Conservation (phyloP, 1,284 basidiomycete genomes). For the Ganoderma sp. region DNA sequence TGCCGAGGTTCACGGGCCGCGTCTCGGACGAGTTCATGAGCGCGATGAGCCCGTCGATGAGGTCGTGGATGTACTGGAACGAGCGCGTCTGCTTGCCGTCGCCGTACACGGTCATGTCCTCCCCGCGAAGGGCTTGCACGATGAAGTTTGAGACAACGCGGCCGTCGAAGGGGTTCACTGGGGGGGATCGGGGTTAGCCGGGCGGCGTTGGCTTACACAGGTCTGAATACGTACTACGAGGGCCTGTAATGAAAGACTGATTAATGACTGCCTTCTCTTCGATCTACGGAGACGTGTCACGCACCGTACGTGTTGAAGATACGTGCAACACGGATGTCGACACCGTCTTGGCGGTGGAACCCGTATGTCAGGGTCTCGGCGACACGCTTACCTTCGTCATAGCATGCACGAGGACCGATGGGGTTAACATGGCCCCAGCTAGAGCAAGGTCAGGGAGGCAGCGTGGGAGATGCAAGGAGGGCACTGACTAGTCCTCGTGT, state of each 20-base stretch:
- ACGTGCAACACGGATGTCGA: constrained; percentile 93
- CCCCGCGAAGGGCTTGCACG: constrained; percentile 92
- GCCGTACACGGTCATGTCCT: constrained; percentile 97
- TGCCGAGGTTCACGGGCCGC: constrained; percentile 95
- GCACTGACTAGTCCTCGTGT: constrained; percentile 86
- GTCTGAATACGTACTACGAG: constrained; percentile 50
- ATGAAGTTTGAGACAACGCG: constrained; percentile 99
- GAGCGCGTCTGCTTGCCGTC: constrained; percentile 96
- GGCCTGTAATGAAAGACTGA: constrained; percentile 41
- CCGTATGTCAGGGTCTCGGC: constrained; percentile 96
- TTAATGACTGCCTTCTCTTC: background rate
- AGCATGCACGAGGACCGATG: constrained; percentile 96
- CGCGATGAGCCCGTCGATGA: constrained; percentile 83
- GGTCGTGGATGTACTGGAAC: constrained; percentile 92
- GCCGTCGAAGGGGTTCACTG: constrained; percentile 96
- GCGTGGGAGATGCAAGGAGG: background rate
- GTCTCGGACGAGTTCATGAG: constrained; percentile 92
- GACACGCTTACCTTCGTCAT: constrained; percentile 97
- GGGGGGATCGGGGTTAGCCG: constrained; percentile 30
- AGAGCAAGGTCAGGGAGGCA: constrained; percentile 19
- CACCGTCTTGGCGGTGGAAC: constrained; percentile 91
- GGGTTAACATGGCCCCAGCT: constrained; percentile 99
- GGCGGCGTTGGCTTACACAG: background rate
- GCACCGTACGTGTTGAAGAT: constrained; percentile 92
- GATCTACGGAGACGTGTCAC: constrained; percentile 20